A percentile compares a stretch with the other conserved stretches of the same genome.
Conservation (phyloP, 306 rosid species). For the Neltuma alba region DNA sequence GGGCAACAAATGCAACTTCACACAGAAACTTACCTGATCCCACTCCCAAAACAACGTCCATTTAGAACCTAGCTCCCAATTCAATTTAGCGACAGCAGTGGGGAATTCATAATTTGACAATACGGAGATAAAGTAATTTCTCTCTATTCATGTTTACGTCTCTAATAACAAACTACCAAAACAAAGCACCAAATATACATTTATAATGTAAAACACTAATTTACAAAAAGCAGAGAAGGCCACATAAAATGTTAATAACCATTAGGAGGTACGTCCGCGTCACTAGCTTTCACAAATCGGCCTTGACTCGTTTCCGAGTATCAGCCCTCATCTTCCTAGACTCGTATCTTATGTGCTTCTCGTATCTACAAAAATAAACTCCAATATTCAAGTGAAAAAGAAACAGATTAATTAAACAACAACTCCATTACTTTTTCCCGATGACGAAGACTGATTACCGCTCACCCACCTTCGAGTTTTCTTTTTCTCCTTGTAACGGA, state of each 20-base stretch:
- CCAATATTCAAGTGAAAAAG: neutral
- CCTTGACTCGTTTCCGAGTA: slow-evolving; percentile 73
- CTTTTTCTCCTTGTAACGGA: slow-evolving; percentile 78
- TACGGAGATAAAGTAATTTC: neutral
- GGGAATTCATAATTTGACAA: neutral
- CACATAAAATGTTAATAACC: neutral
- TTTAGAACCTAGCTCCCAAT: neutral
- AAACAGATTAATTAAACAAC: neutral
- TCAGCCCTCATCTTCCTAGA: slow-evolving; percentile 81
- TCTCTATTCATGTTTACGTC: neutral
- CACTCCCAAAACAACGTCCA: neutral
- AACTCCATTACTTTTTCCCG: neutral
- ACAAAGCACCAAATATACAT: neutral
- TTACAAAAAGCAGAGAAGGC: slow-evolving; percentile 31
- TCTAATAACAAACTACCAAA: neutral
- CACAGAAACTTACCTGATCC: neutral
- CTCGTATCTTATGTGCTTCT: slow-evolving; percentile 70
- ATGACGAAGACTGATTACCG: neutral
- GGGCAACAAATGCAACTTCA: neutral
- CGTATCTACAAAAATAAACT: slow-evolving; percentile 47
- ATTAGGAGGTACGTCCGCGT: slow-evolving; percentile 24
- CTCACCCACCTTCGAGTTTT: slow-evolving; percentile 59
- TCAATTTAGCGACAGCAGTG: neutral
- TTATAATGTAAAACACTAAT: slow-evolving; percentile 5
- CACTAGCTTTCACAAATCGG: slow-evolving; percentile 67